Evolutionary conservation across 768 basidiomycete species (phyloP).

Genomic region (Termitomyces titanicus): DNA sequence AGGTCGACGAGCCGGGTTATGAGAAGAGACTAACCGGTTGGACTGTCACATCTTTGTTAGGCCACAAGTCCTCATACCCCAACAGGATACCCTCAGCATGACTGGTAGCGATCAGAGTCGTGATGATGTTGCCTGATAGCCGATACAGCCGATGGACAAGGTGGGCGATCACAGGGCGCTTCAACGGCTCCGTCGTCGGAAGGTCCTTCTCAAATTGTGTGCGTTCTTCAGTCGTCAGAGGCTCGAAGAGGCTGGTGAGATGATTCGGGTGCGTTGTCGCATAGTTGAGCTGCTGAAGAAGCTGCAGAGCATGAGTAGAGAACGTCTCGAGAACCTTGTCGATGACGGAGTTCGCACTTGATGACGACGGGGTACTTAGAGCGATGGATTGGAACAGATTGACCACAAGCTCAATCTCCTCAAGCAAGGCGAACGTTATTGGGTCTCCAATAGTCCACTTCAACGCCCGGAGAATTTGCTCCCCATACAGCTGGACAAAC

Average conservation of each 20-base stretch:
- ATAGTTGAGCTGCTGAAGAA: constrained; percentile 87
- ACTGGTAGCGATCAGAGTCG: constrained; percentile 67
- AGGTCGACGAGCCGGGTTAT: constrained; percentile 22
- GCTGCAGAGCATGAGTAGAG: constrained; percentile 59
- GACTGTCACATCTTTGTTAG: constrained; percentile 60
- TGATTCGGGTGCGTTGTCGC: constrained; percentile 90
- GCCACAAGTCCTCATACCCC: constrained; percentile 69
- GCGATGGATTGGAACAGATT: constrained; percentile 77
- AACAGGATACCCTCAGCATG: constrained; percentile 65
- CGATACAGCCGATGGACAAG: constrained; percentile 71
- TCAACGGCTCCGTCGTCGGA: constrained; percentile 55
- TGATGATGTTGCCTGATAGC: constrained; percentile 65
- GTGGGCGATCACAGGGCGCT: constrained; percentile 68
- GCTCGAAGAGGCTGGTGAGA: constrained; percentile 76
- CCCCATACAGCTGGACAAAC: constrained; percentile 79
- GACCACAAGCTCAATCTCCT: constrained; percentile 80
- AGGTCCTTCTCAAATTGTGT: constrained; percentile 64
- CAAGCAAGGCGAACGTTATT: constrained; percentile 71
- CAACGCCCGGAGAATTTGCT: constrained; percentile 73
- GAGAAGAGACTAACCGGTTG: constrained; percentile 50
- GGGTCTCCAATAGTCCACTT: constrained; percentile 81
- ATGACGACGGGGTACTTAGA: constrained; percentile 43
- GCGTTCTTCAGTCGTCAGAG: constrained; percentile 74
- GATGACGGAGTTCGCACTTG: constrained; percentile 46
- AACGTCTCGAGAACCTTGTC: constrained; percentile 68